Base-by-base conservation (phyloP, 495 filamentous ascomycete genomes). In the Rhizodiscina lignyota region DNA sequence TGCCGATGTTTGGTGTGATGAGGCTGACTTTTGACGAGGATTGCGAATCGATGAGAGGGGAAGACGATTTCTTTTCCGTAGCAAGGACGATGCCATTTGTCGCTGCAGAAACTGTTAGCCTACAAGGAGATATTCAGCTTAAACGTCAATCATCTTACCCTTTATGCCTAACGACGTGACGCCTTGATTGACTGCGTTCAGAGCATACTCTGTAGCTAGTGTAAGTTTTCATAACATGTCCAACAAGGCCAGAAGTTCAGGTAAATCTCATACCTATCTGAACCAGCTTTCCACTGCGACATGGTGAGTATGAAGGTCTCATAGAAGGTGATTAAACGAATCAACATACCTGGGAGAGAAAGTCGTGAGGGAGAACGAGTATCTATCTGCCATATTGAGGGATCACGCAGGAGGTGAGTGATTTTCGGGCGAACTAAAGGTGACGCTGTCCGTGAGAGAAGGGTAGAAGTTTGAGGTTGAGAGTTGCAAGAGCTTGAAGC, bases 11-110 rank as follows among this genome's bases (percentile, higher is more conserved):
- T 42, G 89, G 89, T 28, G 91, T 96, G 64, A 99, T 82, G 49
- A 89, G 72, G 56, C 81, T 89, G 67, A 99, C 82, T 66, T 99
- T 99, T 53, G 87, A 89, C 50, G 92, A 77, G 17, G 91, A 96
- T 37, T 77, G 72, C 37, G 86, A 77, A 54, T 93, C 87, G 62
- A 85, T 87, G 52, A 94, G 79, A 30, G 87, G 83, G 3, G 89
- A 93, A 13, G 85, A 91, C 24, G 87, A 94, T 62, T 99, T 99
- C 74, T 99, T 96, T 60, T 99, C 89, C 35, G 89, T 99, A 29
- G 89, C 89, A 43, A 99, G 82, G 43, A 99, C 91, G 61, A 99
- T 91, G 52, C 89, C 89, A 59, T 96, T 99, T 44, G 87, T 94
- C 38, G 87, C 87, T 94, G 41, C 16, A 16, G 8, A n/a, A 11